Evolutionary conservation across 2,329 filamentous ascomycete species (phyloP), one percentile per base, ranked within the genome.

Genomic region (Neonectria hederae): DNA sequence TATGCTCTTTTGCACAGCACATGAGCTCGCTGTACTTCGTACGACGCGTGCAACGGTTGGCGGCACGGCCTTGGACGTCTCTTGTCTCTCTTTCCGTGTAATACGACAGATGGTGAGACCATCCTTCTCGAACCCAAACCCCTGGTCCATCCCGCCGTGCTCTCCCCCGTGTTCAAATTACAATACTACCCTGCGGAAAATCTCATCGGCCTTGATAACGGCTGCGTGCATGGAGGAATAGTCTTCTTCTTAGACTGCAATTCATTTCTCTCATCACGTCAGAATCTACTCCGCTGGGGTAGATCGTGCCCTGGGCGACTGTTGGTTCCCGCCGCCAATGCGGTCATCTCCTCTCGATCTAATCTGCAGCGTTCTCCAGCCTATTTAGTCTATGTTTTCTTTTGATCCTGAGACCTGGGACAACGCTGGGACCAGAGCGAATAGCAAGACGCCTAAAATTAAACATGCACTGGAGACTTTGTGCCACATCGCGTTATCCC

Each of bases 121-220:
- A 56, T 55, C 32, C 59, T 56, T 63, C 61, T 59, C 58, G 62
- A 65, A 62, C 32, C 53, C 52, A 51, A 58, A 30, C 40, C 58
- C 62, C 62, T 55, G 53, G 51, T 58, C 21, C 45, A 56, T 64
- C 30, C 56, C 57, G 10, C 56, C n/a, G n/a, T 24, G 35, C 38
- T 45, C 32, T 42, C 60, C 53, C 51, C 22, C 40, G 35, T 35
- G 32, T 49, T 40, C 61, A 63, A 59, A 63, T 63, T 63, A 28
- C 48, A 45, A 63, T 63, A 49, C 32, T 38, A 63, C 61, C 61
- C 45, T 59, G 32, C 51, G 43, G 40, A 54, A 54, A 43, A 54
- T 43, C 49, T 32, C 24, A 19, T 26, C 48, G 24, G 48, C 14
- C 40, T 35, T 38, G 46, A 45, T 45, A 49, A 19, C 26, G 46